Evolutionary conservation across 164 flowering plant species (phyloP).

Genomic region (Vitis riparia): DNA sequence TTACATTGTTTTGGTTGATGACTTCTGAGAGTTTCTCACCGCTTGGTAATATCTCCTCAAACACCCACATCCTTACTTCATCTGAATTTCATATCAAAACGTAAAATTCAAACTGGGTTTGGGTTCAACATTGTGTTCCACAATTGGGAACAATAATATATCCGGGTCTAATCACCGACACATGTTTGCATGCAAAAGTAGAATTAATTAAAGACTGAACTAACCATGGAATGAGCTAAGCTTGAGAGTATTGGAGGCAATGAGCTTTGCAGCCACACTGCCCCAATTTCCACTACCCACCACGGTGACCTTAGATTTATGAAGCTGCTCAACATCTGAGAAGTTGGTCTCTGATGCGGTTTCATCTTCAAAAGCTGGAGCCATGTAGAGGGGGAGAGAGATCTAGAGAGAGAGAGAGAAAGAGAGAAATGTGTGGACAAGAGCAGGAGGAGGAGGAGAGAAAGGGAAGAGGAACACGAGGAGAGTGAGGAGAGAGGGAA

Average conservation of each 20-base stretch:
- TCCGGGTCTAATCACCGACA: not conserved
- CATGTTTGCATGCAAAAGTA: not conserved
- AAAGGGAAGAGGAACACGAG: not conserved
- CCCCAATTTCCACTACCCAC: constrained; percentile 99
- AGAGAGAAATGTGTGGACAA: constrained; percentile 8
- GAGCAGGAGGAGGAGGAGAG: constrained; percentile 4
- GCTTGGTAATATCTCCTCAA: constrained; percentile 74
- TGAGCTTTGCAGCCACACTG: constrained; percentile 90
- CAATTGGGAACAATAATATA: not conserved
- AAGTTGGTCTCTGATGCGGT: not conserved
- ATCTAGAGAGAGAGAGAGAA: constrained; percentile 7
- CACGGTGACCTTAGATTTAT: constrained; percentile 62
- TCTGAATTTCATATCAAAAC: constrained; percentile 40
- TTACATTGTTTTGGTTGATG: constrained; percentile 74
- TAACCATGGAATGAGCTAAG: constrained; percentile 69
- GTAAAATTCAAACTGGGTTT: not conserved
- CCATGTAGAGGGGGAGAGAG: constrained; percentile 19
- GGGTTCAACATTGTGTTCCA: not conserved
- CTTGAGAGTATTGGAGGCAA: constrained; percentile 79
- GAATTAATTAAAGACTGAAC: not conserved
- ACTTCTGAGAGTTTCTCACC: constrained; percentile 85
- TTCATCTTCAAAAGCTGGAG: constrained; percentile 22
- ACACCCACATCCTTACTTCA: constrained; percentile 99
- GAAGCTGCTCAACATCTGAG: not conserved
- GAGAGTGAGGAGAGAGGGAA: not conserved